Evolutionary conservation across 2,329 filamentous ascomycete species (phyloP), one percentile per base, ranked within the genome.

Genomic region (Hypoxylon sp.): DNA sequence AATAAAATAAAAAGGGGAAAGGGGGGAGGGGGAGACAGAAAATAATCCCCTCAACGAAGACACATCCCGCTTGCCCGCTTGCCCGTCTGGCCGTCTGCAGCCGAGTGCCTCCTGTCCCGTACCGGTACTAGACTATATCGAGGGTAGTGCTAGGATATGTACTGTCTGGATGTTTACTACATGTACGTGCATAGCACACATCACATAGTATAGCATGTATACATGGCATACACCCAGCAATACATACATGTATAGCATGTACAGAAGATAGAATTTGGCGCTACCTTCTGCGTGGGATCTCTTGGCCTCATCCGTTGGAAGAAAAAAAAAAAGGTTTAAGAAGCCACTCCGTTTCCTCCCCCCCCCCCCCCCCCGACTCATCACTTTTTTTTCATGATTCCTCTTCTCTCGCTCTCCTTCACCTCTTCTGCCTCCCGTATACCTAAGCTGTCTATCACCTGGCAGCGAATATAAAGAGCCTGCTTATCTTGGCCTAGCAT

Each of bases 241-340:
- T n/a, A n/a, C n/a, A n/a, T n/a, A n/a, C n/a, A n/a, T n/a, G n/a
- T n/a, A n/a, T n/a, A n/a, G 48, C 52, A 53, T 60, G 49, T 56
- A 48, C 31, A 48, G 23, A 48, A 49, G n/a, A 24, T 54, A 38
- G 38, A 37, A 35, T 17, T 33, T 40, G 43, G 29, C 53, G 35
- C 51, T 60, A 63, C 52, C 46, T 58, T 54, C 46, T 54, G 46
- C 56, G 57, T 48, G 42, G 11, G 18, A 37, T 38, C 35, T 56
- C 59, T 62, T 62, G 55, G 58, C 55, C 43, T 29, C 58, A 21
- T 23, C 48, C 43, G 51, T 48, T 61, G 48, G 51, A 54, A n/a
- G n/a, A n/a, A n/a, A n/a, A n/a, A n/a, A n/a, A n/a, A n/a, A n/a
- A 55, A 58, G 52, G 47, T 38, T 61, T 62, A 64, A 64, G 58